A percentile compares a stretch with the other conserved stretches of the same genome.
phyloP scores from a whole-genome alignment of 164 flowering plant species.

The Pachysandra terminalis region DNA sequence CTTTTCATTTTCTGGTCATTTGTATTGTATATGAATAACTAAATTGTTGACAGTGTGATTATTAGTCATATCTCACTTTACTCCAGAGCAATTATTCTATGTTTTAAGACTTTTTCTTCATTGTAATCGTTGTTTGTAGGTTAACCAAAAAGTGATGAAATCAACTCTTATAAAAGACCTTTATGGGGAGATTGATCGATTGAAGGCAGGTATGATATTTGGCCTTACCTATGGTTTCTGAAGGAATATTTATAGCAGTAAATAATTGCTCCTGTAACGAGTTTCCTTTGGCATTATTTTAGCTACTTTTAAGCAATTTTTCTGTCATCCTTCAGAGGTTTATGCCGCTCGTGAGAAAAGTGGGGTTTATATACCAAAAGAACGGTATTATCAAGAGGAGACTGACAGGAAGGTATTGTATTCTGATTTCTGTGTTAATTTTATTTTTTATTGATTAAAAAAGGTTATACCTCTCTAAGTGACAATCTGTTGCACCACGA shows the following conservation, averaged over 20 bases:
- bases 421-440: not conserved
- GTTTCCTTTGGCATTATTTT: too few relatives aligned
- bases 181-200: conserved; percentile 95
- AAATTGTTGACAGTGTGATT: too few relatives aligned
- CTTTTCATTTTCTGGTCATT: too few relatives aligned
- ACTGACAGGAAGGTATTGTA: conserved; percentile 77
- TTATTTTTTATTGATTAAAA: not conserved
- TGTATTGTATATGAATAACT: too few relatives aligned
- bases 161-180: conserved; percentile 94
- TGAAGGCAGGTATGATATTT: conserved; percentile 67
- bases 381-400: conserved; percentile 90
- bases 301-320: not conserved
- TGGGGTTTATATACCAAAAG: conserved; percentile 97
- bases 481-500: not conserved
- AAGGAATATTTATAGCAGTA: not conserved
- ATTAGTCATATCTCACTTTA: too few relatives aligned
- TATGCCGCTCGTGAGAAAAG: conserved; percentile 94
- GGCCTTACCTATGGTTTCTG: not conserved
- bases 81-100: not conserved
- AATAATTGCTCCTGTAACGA: not conserved
- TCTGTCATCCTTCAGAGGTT: conserved; percentile 50
- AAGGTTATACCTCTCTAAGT: too few relatives aligned
- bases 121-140: conserved; percentile 34
- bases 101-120: not conserved
- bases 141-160: conserved; percentile 98